phyloP scores from a whole-genome alignment of 106 monocot species.

The Dendrobium huoshanense region DNA sequence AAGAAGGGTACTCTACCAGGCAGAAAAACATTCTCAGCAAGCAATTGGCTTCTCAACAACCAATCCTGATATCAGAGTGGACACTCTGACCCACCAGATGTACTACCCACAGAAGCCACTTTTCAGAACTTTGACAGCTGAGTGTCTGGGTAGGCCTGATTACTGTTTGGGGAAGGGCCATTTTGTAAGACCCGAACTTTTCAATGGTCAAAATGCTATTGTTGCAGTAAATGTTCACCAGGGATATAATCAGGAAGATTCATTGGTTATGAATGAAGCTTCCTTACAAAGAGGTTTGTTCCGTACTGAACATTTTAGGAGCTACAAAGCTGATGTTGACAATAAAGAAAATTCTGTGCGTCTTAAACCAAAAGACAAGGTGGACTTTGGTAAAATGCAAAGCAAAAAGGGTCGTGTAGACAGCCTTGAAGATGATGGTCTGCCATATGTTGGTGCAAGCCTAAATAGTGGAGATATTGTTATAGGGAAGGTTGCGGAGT shows the following conservation, averaged over 20 bases:
- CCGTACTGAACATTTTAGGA: conserved; percentile 84
- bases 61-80: conserved; percentile 68
- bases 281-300: conserved; percentile 91
- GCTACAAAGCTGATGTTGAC: conserved; percentile 89
- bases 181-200: conserved; percentile 57
- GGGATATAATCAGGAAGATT: conserved; percentile 98
- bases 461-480: conserved; percentile 85
- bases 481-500: conserved; percentile 73
- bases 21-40: conserved; percentile 96
- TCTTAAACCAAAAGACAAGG: conserved; percentile 55
- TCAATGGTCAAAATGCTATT: conserved; percentile 97
- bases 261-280: conserved; percentile 79
- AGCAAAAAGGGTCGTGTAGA: conserved; percentile 82
- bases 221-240: conserved; percentile 97
- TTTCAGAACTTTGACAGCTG: conserved; percentile 65
- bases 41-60: conserved; percentile 86
- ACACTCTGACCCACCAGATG: conserved; percentile 75
- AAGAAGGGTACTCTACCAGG: conserved; percentile 73
- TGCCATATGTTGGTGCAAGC: conserved; percentile 72
- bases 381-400: conserved; percentile 74
- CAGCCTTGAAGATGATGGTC: conserved; percentile 88
- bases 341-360: conserved; percentile 53
- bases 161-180: conserved; percentile 31
- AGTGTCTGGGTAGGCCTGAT: conserved; percentile 50
- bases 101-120: conserved; percentile 94